A percentile compares a stretch with the other conserved stretches of the same genome.
Conservation (phyloP, 805 yeast genomes). For the Candida andamanensis region DNA sequence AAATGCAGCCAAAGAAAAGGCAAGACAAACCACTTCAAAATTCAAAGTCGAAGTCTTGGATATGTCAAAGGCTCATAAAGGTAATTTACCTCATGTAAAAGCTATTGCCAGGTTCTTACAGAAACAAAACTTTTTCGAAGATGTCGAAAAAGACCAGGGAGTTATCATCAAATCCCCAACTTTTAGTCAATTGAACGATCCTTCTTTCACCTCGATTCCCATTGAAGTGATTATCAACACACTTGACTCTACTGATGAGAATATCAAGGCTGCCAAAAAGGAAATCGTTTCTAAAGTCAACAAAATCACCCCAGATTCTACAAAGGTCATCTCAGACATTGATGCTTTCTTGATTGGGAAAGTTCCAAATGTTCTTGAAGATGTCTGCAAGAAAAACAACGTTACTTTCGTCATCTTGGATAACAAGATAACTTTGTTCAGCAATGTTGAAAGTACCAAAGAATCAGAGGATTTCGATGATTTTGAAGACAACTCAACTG, state of each 20-base stretch:
- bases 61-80: slow-evolving; percentile 85
- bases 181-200: slow-evolving; percentile 34
- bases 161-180: slow-evolving; percentile 36
- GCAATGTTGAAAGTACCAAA: slow-evolving; percentile 1
- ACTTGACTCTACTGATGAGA: slow-evolving; percentile 41
- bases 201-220: slow-evolving; percentile 39
- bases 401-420: slow-evolving; percentile 61
- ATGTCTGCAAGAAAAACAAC: slow-evolving; percentile 40
- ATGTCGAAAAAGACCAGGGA: slow-evolving; percentile 34
- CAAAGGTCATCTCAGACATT: slow-evolving; percentile 56
- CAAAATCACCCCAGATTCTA: slow-evolving; percentile 60
- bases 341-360: slow-evolving; percentile 53
- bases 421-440: slow-evolving; percentile 48
- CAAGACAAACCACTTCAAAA: slow-evolving; percentile 55
- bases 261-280: slow-evolving; percentile 52
- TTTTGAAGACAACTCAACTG: slow-evolving; percentile 65
- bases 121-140: slow-evolving; percentile 43
- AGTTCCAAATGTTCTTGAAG: slow-evolving; percentile 37
- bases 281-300: slow-evolving; percentile 72
- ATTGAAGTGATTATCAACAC: slow-evolving; percentile 56
- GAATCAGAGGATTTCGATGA: slow-evolving; percentile 30
- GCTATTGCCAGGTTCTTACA: slow-evolving; percentile 64
- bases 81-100: slow-evolving; percentile 69
- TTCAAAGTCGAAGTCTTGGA: slow-evolving; percentile 66
- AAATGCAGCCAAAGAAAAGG: slow-evolving; percentile 54